Conservation (phyloP, 345 rosid genomes). For the Viola odorata region DNA sequence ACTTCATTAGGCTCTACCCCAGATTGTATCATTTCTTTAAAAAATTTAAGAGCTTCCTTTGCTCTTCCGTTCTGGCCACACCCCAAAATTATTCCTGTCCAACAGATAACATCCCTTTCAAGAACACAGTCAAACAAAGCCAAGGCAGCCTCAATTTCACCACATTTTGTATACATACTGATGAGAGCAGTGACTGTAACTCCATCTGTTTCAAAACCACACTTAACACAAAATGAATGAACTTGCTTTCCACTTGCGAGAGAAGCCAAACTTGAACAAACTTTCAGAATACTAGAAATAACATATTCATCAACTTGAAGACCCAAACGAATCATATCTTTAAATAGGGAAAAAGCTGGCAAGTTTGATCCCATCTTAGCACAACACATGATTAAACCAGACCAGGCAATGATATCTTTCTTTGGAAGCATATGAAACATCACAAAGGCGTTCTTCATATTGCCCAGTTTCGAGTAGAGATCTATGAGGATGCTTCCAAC, state of each 20-base stretch:
- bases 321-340: conserved; percentile 36
- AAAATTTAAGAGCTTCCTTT: conserved; percentile 45
- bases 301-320: conserved; percentile 46
- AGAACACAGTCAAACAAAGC: conserved; percentile 32
- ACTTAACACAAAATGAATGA: conserved; percentile 52
- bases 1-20: conserved; percentile 64
- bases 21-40: conserved; percentile 40
- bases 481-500: conserved; percentile 60
- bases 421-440: conserved; percentile 45
- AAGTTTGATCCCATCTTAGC: conserved; percentile 38
- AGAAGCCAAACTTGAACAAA: conserved; percentile 53
- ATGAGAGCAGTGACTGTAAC: conserved; percentile 42
- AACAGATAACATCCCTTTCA: conserved; percentile 54
- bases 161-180: conserved; percentile 67
- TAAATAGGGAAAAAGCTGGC: conserved; percentile 40
- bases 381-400: conserved; percentile 51
- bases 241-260: conserved; percentile 53
- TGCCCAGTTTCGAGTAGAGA: conserved; percentile 47
- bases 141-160: conserved; percentile 50
- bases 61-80: conserved; percentile 72
- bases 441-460: conserved; percentile 29
- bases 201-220: conserved; percentile 47
- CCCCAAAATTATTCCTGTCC: conserved; percentile 69
- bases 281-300: conserved; percentile 48
- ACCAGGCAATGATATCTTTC: conserved; percentile 62